phyloP scores from a whole-genome alignment of 345 rosid genomes.

The Passiflora organensis region DNA sequence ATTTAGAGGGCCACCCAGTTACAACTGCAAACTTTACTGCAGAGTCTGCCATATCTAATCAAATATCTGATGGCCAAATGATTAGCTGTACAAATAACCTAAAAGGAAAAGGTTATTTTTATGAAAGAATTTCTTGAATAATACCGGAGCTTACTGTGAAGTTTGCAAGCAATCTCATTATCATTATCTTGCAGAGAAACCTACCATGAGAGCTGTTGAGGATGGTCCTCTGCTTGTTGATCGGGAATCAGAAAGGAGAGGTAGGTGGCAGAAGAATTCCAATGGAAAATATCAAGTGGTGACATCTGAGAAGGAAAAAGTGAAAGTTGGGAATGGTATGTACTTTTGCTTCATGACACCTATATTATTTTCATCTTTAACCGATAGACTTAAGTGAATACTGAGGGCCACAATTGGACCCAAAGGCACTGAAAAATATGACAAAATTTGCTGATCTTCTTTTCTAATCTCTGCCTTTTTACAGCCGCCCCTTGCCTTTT shows the following conservation, averaged over 20 bases:
- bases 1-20: slow-evolving; percentile 27
- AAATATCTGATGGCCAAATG: slow-evolving; percentile 21
- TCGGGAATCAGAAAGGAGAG: slow-evolving; percentile 54
- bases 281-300: slow-evolving; percentile 38
- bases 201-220: slow-evolving; percentile 36
- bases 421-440: no score
- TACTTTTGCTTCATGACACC: not conserved
- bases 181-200: slow-evolving; percentile 33
- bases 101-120: slow-evolving; percentile 46
- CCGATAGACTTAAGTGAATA: no score
- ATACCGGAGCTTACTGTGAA: slow-evolving; percentile 1
- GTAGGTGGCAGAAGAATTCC: slow-evolving; percentile 71
- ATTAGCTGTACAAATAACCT: slow-evolving; percentile 19
- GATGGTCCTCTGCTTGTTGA: slow-evolving; percentile 46
- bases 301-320: slow-evolving; percentile 46
- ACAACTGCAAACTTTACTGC: slow-evolving; percentile 25
- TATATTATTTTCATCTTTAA: not conserved
- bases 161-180: slow-evolving; percentile 7
- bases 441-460: no score
- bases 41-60: slow-evolving; percentile 20
- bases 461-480: no score
- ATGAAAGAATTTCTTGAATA: slow-evolving; percentile 6
- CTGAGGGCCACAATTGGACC: no score
- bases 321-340: slow-evolving; percentile 31
- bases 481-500: no score